Base-by-base conservation (phyloP, 371 early-diverging fungal species). In the Mortierella sp. region DNA sequence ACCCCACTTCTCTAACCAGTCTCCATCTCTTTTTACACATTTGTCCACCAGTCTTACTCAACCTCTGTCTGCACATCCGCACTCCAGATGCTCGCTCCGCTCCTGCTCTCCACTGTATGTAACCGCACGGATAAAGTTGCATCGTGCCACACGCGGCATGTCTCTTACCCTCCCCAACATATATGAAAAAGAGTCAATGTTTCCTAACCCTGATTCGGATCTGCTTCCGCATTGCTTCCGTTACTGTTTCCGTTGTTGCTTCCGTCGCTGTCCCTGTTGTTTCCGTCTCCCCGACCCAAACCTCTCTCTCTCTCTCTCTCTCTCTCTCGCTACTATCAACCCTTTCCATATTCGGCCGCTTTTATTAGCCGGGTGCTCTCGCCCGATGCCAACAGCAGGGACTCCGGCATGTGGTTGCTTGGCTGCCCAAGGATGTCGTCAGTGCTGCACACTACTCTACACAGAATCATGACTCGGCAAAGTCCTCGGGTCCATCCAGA, bases 381-480 rank as follows among this genome's bases (percentile, higher is more conserved):
- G 64, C 65, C 14, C 76, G 76, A n/a, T 66, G 66, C 23, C 75
- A 75, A 51, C 67, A 76, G n/a, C 72, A 68, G n/a, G 65, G 76
- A 15, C 64, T 76, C 23, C 67, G 72, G 14, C 58, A 57, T 57
- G 62, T 64, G 6, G 67, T 64, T 19, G 72, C 72, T 29, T 76
- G 68, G 64, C 23, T 61, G 1, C 76, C 76, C 51, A 75, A 70
- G 60, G 76, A 64, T 56, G 28, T 19, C 25, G 26, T 29, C 57
- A 30, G 60, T 52, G 57, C 26, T 28, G 29, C 15, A 26, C 25
- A n/a, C 26, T 37, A 5, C 37, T 37, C 37, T 37, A 37, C 37
- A 37, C 37, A 37, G 37, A 37, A 37, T n/a, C n/a, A n/a, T 37
- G 37, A 37, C 37, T 37, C 9, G 37, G 37, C 37, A 37, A 37